Evolutionary conservation across 257 asterid genomes (phyloP).

Genomic region (Solanum pinnatisectum): DNA sequence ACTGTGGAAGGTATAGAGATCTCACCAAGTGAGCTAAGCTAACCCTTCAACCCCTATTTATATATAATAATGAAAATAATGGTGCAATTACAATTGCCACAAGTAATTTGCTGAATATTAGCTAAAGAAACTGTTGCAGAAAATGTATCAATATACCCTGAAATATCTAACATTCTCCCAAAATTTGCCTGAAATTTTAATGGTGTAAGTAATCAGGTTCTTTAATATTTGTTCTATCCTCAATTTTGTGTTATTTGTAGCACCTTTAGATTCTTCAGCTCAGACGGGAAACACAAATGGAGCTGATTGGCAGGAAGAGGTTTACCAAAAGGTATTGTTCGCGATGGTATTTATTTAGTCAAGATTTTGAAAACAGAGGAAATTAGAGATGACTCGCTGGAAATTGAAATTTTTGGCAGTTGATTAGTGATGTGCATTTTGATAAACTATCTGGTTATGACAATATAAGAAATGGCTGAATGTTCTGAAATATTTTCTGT

Average conservation of each 20-base stretch:
- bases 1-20: background rate
- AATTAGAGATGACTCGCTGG: background rate
- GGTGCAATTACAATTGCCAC: background rate
- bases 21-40: background rate
- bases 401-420: no score
- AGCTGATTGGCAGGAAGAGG: constrained; percentile 91
- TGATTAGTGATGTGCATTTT: no score
- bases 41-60: background rate
- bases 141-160: no score
- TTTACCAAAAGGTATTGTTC: constrained; percentile 50
- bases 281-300: constrained; percentile 53
- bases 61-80: background rate
- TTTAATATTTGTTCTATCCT: background rate
- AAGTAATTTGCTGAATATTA: background rate
- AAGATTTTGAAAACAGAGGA: background rate
- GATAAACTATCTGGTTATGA: no score
- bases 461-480: no score
- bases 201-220: no score
- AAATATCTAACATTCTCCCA: no score
- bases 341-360: background rate
- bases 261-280: constrained; percentile 64
- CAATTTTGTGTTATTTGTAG: constrained; percentile 12
- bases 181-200: no score
- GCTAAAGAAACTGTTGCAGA: background rate
- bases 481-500: no score